Conservation (phyloP, 352 stramenopile species). For the Bremia lactucae region DNA sequence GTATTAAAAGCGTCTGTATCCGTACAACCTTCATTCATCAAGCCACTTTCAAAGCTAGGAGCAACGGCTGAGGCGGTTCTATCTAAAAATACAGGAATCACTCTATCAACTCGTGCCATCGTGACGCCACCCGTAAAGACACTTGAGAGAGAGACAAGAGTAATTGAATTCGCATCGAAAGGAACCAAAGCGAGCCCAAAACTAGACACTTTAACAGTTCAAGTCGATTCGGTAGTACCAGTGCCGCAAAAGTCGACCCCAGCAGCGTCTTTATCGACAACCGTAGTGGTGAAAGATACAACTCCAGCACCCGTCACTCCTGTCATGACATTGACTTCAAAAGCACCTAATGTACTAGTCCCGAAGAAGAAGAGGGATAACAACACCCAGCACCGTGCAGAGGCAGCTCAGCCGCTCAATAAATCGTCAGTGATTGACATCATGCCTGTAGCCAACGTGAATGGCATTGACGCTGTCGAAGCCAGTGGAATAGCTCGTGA, state of each 20-base stretch:
- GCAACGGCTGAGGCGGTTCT: background rate
- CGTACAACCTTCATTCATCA: background rate
- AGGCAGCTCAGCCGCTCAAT: background rate
- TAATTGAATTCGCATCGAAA: background rate
- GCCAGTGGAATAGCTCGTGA: conserved; percentile 3
- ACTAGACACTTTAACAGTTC: no score
- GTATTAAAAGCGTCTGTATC: background rate
- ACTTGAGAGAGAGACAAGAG: background rate
- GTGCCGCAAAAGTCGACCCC: background rate
- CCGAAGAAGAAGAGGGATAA: no score
- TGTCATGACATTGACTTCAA: background rate
- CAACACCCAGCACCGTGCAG: no score
- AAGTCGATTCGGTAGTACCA: background rate
- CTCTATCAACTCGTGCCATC: background rate
- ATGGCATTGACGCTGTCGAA: conserved; percentile 5
- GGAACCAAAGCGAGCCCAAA: background rate
- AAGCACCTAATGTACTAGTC: background rate
- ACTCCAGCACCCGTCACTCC: background rate
- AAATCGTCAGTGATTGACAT: background rate
- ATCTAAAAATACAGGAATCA: background rate
- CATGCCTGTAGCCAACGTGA: conserved; percentile 1
- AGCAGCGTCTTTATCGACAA: background rate
- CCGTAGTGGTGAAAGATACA: background rate
- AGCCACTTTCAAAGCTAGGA: background rate
- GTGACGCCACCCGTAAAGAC: background rate